Conservation (phyloP, 2,329 filamentous ascomycete genomes). For the Canariomyces notabilis region DNA sequence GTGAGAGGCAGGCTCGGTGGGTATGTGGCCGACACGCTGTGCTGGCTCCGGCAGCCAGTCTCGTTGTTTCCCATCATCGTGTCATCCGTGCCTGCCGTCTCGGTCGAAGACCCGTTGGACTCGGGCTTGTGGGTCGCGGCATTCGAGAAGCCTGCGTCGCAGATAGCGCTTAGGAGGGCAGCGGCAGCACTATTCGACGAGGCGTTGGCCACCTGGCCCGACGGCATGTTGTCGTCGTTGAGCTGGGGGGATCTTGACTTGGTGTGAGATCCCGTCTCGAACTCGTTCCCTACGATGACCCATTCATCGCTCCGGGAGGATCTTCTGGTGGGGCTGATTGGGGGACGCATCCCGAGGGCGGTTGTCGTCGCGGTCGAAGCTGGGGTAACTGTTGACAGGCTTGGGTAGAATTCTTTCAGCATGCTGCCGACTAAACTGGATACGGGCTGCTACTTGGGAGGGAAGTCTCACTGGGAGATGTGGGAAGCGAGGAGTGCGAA, state of each 20-base stretch:
- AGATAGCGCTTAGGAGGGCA: neutral
- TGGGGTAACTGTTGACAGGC: neutral
- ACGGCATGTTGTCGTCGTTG: slow-evolving; percentile 23
- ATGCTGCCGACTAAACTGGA: neutral
- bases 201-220: slow-evolving; percentile 16
- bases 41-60: neutral
- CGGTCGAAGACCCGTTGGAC: slow-evolving; percentile 16
- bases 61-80: slow-evolving; percentile 5
- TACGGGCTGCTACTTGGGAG: neutral
- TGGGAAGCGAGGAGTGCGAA: neutral
- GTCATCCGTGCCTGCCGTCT: slow-evolving; percentile 11
- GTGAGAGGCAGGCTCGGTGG: slow-evolving; percentile 7
- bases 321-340: slow-evolving; percentile 1
- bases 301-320: slow-evolving; percentile 4
- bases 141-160: neutral
- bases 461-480: neutral
- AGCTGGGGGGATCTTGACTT: slow-evolving; percentile 20
- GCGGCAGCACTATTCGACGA: slow-evolving; percentile 5
- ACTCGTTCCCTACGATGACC: slow-evolving; percentile 4
- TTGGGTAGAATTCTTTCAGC: neutral
- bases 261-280: slow-evolving; percentile 12
- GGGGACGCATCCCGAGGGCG: neutral
- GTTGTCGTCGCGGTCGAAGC: neutral
- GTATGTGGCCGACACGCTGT: neutral
- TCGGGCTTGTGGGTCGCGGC: slow-evolving; percentile 6